Percentiles rank a stretch among this genome's conserved stretches.
phyloP scores from a whole-genome alignment of 148 eudicot species.

The Spergularia marina region DNA sequence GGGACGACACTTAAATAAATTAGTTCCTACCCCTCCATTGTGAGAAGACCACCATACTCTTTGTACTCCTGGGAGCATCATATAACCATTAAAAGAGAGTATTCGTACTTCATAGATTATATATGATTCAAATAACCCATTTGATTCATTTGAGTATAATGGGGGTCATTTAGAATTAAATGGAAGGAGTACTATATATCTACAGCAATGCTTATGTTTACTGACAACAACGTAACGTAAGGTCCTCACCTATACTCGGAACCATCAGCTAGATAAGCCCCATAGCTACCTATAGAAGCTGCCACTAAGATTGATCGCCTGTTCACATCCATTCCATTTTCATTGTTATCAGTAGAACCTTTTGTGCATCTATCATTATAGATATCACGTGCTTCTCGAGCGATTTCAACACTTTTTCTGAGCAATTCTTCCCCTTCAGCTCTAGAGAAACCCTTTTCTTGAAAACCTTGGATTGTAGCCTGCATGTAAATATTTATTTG shows the following conservation, averaged over 20 bases:
- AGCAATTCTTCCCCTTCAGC: constrained; percentile 75
- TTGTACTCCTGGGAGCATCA: too few relatives aligned
- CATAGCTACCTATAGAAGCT: constrained; percentile 95
- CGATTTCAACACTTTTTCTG: constrained; percentile 72
- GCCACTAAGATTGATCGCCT: constrained; percentile 73
- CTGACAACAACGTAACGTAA: too few relatives aligned
- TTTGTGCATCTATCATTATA: constrained; percentile 52
- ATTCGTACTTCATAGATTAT: too few relatives aligned
- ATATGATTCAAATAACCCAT: too few relatives aligned
- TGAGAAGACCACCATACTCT: too few relatives aligned
- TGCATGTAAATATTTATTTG: constrained; percentile 1
- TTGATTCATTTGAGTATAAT: too few relatives aligned
- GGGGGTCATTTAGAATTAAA: too few relatives aligned
- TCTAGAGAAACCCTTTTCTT: constrained; percentile 72
- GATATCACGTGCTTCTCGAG: constrained; percentile 78
- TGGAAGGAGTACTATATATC: too few relatives aligned
- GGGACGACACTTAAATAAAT: too few relatives aligned
- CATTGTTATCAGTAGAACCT: constrained; percentile 29
- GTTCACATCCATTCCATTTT: constrained; percentile 46
- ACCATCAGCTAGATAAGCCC: constrained; percentile 97
- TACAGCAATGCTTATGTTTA: too few relatives aligned
- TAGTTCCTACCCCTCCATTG: too few relatives aligned
- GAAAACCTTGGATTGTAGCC: constrained; percentile 94
- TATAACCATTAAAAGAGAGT: too few relatives aligned
- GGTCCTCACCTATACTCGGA: constrained; percentile 77